A percentile compares a stretch with the other conserved stretches of the same genome.
These are phyloP conservation scores for Carex myosuroides DNA, from an alignment of 176 grass and related monocot species.

Conservation along the genomic window DNA sequence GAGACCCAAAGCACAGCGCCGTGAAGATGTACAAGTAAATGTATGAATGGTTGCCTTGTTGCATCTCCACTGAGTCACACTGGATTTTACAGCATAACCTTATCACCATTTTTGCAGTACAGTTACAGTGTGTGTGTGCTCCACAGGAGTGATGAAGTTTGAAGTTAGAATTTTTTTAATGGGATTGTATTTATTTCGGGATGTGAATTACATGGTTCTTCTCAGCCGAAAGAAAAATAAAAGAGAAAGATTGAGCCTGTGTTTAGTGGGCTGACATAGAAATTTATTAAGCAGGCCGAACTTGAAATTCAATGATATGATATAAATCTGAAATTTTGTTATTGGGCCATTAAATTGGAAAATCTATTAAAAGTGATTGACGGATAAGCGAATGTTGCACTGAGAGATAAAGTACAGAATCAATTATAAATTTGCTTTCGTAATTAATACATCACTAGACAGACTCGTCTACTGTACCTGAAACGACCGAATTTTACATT, in stretches of 20 bases:
- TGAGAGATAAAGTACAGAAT: not conserved
- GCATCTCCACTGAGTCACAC: not conserved
- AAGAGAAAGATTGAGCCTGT: not conserved
- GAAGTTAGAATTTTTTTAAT: no score
- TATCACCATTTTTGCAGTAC: not conserved
- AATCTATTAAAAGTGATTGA: no score
- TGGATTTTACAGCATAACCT: not conserved
- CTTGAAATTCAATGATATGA: no score
- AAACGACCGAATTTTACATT: not conserved
- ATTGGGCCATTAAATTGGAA: no score
- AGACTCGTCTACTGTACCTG: not conserved
- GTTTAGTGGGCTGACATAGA: no score
- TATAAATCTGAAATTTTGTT: no score
- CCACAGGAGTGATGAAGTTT: not conserved
- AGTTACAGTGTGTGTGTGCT: not conserved
- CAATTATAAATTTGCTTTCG: not conserved
- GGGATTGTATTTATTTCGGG: not conserved
- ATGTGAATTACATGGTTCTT: not conserved
- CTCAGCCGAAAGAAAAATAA: not conserved
- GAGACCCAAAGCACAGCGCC: not conserved
- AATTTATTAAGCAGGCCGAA: no score
- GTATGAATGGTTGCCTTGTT: not conserved
- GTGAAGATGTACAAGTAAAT: not conserved
- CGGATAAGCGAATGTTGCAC: not conserved
- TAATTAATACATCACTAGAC: not conserved